Evolutionary conservation across 805 yeast species (phyloP), one percentile per base, ranked within the genome.

Genomic region (Cyberlindnera bimundalis): DNA sequence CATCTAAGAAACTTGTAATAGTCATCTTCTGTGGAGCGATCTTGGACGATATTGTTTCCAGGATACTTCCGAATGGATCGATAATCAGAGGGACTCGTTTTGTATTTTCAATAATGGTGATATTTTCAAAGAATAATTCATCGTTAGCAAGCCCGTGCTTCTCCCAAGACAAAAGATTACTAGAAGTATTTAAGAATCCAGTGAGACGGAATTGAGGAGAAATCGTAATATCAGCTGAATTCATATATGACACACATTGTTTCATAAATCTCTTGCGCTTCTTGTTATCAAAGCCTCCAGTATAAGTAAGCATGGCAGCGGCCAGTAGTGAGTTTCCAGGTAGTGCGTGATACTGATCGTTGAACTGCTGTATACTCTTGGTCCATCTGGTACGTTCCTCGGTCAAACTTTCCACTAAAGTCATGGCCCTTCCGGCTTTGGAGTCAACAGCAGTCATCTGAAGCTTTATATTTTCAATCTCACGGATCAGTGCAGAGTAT

Each of bases 341-440:
- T 4, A 87, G 51, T 15, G 64, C 57, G 13, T 66, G 65, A 24
- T 75, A 65, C 33, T 70, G 68, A 1, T 53, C 41, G 12, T 67
- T 68, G 55, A 81, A 88, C 16, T 67, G 67, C 8, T 62, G 57
- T n/a, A 79, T 71, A 29, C 79, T 76, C 1, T 47, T 53, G n/a
- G 72, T 62, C 98, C 98, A 90, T 54, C 97, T 71, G 5, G 66
- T 59, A 48, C 84, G 73, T 58, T 90, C 98, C 1, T 61, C 59
- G 0, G 81, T 72, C 46, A 90, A 67, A 48, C 77, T 79, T 5
- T 76, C 80, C 23, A 90, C 64, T 29, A 91, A 66, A 11, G 66
- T 56, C 42, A 74, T 61, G 43, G 96, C 83, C 30, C 95, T 67
- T 1, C 57, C 61, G 2, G 87, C 83, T 44, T 78, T 84, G 2